These are phyloP conservation scores for Backusella luteola DNA, from an alignment of 192 early-diverging fungal genomes.

Conservation along the genomic window DNA sequence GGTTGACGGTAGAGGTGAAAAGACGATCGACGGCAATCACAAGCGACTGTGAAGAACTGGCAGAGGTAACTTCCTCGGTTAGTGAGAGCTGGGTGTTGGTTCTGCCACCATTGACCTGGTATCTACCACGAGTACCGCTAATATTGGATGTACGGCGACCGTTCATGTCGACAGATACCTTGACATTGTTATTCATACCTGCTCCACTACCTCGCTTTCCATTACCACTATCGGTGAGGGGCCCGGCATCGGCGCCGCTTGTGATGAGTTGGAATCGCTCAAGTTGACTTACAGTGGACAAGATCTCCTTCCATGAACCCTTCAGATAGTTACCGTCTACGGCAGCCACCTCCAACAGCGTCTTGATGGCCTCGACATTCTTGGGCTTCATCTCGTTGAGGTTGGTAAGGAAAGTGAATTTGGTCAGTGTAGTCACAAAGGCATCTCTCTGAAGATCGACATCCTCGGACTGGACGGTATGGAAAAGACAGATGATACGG, in stretches of 20 bases:
- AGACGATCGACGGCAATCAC: slow-evolving; percentile 84
- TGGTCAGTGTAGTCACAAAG: slow-evolving; percentile 87
- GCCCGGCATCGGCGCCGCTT: slow-evolving; percentile 46
- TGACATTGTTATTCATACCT: background rate
- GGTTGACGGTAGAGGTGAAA: slow-evolving; percentile 74
- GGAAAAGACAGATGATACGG: slow-evolving; percentile 76
- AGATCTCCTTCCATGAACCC: slow-evolving; percentile 79
- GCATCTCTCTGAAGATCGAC: slow-evolving; percentile 89
- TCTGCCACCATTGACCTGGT: background rate
- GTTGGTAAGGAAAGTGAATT: slow-evolving; percentile 85
- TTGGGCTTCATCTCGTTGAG: slow-evolving; percentile 85
- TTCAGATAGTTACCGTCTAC: slow-evolving; percentile 64
- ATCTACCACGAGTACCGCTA: background rate
- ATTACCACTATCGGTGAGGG: slow-evolving; percentile 26
- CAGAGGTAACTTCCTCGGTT: slow-evolving; percentile 48
- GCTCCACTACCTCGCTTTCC: background rate
- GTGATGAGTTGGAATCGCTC: slow-evolving; percentile 84
- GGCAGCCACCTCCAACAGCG: slow-evolving; percentile 75
- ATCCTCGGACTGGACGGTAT: slow-evolving; percentile 45
- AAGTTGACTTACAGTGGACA: slow-evolving; percentile 82
- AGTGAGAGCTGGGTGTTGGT: slow-evolving; percentile 16
- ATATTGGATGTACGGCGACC: slow-evolving; percentile 18
- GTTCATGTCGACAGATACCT: background rate
- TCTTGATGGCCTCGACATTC: slow-evolving; percentile 88
- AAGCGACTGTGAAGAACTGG: slow-evolving; percentile 65